Base-by-base conservation (phyloP, 306 rosid genomes). In the Abrus precatorius region DNA sequence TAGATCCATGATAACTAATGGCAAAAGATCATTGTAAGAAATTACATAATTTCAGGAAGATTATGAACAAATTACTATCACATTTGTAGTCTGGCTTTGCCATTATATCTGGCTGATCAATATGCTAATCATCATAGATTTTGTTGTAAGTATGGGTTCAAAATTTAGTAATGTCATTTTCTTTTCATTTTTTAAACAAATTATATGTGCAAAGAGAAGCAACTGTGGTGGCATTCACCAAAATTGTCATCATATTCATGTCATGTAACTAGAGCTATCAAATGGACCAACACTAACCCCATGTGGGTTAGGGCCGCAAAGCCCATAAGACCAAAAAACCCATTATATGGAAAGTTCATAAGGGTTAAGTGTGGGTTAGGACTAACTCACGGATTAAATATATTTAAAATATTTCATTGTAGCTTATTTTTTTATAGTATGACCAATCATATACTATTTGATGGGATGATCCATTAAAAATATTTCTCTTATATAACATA, bases 201-300 rank as follows among this genome's bases (percentile, higher is more conserved):
- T 64, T 7, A 32, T 30, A n/a, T 56, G 48, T 28, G 83, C 62
- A 60, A 64, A 70, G 57, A 30, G 66, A 69, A 43, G 62, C 53
- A 75, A 86, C 79, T 80, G 33, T 14, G 54, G 59, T 54, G 63
- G 55, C 72, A 68, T 60, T 84, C 57, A 78, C 27, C 70, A 63
- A 80, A 61, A 48, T 40, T 67, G 41, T 74, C 32, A 62, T 20
- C 56, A 70, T 71, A 36, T 28, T 30, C 48, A 9, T 29, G 57
- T 36, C 32, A 20, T 20, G 20, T 20, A 20, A 20, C 20, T 20
- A 20, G 20, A 20, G 20, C 20, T 20, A 20, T 20, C 20, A 20
- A 20, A 20, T 20, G 20, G 20, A 20, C 20, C 20, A 20, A 20
- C 20, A 20, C 20, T 20, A 20, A 20, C 20, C 20, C 20, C 20